A percentile compares a stretch with the other conserved stretches of the same genome.
These are phyloP conservation scores for Penicillium sp. DNA, from an alignment of 2,329 filamentous ascomycete species.

Conservation along the genomic window DNA sequence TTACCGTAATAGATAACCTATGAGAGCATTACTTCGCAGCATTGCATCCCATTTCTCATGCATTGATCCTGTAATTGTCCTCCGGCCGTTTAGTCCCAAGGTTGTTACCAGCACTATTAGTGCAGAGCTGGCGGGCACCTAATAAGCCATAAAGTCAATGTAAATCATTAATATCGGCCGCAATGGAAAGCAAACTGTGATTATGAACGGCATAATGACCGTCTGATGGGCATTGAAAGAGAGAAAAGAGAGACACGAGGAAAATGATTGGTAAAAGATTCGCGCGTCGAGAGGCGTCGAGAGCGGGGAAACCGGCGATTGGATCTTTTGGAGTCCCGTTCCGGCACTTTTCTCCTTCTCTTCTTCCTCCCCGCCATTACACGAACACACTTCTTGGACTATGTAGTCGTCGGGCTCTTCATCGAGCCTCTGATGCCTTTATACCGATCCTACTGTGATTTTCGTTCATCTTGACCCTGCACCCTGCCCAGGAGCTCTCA, in stretches of 20 bases:
- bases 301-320: slow-evolving; percentile 34
- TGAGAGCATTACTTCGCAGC: not conserved
- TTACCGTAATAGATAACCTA: too few species aligned
- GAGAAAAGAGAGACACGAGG: slow-evolving; percentile 4
- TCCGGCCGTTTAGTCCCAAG: not conserved
- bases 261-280: slow-evolving; percentile 10
- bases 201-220: not conserved
- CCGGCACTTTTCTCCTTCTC: slow-evolving; percentile 32
- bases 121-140: not conserved
- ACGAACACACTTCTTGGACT: slow-evolving; percentile 33
- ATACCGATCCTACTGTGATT: slow-evolving; percentile 25
- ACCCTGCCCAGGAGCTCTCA: slow-evolving; percentile 19
- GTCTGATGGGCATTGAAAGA: not conserved
- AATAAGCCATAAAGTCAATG: not conserved
- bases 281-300: slow-evolving; percentile 24
- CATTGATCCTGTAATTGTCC: not conserved
- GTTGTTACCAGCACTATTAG: not conserved
- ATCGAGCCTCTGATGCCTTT: slow-evolving; percentile 32
- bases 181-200: not conserved
- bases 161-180: not conserved
- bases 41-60: not conserved
- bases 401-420: slow-evolving; percentile 40
- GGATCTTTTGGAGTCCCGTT: slow-evolving; percentile 33
- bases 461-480: slow-evolving; percentile 16
- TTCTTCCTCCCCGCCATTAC: slow-evolving; percentile 32